A percentile compares a stretch with the other conserved stretches of the same genome.
These are phyloP conservation scores for Penicillium decumbens DNA, from an alignment of 2,329 filamentous ascomycete species.

Conservation along the genomic window DNA sequence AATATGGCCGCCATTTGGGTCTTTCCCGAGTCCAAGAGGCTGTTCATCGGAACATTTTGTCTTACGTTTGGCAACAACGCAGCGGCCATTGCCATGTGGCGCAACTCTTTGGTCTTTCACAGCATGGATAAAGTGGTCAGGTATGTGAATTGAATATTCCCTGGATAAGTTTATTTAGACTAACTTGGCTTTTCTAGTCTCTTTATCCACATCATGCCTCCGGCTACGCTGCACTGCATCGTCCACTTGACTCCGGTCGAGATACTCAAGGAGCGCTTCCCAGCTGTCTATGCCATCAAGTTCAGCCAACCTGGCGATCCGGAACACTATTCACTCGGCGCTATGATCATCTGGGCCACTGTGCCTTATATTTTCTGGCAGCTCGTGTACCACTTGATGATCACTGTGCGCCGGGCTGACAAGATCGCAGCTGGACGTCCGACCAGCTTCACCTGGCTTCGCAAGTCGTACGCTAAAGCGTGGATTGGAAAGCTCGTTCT, in stretches of 20 bases:
- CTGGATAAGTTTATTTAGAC: not conserved
- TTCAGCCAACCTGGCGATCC: conserved; percentile 63
- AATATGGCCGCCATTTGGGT: conserved; percentile 78
- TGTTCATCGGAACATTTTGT: conserved; percentile 90
- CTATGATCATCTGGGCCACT: conserved; percentile 93
- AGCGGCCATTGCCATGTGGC: conserved; percentile 97
- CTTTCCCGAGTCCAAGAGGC: conserved; percentile 81
- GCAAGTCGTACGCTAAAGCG: conserved; percentile 80
- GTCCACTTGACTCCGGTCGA: conserved; percentile 72
- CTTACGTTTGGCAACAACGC: conserved; percentile 95
- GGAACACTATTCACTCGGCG: conserved; percentile 70
- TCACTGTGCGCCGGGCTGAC: conserved; percentile 87
- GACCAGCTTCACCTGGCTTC: conserved; percentile 96
- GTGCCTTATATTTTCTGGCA: conserved; percentile 94
- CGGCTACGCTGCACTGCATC: conserved; percentile 84
- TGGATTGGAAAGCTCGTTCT: conserved; percentile 86
- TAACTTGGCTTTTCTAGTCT: conserved; percentile 49
- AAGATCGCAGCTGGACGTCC: conserved; percentile 94
- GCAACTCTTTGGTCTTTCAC: conserved; percentile 97
- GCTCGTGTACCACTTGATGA: conserved; percentile 85
- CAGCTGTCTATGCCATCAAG: conserved; percentile 79
- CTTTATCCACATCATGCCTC: conserved; percentile 99
- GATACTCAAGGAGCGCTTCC: conserved; percentile 66
- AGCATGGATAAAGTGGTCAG: conserved; percentile 97
- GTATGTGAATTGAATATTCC: conserved; percentile 32